Conservation (phyloP, 345 rosid genomes). For the Populus simonii region DNA sequence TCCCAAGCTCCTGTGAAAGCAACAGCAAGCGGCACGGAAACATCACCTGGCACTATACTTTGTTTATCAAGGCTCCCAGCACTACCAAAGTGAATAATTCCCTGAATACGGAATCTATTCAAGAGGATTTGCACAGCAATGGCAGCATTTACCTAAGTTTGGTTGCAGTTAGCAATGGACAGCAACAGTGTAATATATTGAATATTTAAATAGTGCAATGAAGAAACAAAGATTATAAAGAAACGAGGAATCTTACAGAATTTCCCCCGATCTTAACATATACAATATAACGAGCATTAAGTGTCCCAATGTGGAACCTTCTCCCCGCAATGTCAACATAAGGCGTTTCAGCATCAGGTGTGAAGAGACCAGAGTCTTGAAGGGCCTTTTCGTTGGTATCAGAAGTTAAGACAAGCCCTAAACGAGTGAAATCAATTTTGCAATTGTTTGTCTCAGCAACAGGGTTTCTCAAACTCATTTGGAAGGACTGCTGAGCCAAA, state of each 20-base stretch:
- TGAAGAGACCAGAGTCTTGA: background rate
- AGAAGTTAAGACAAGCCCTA: background rate
- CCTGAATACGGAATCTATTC: background rate
- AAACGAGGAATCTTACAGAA: background rate
- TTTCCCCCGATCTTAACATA: background rate
- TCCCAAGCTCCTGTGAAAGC: background rate
- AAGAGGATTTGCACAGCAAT: background rate
- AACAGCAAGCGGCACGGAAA: background rate
- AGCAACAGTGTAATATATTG: background rate
- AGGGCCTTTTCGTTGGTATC: background rate
- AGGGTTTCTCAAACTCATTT: background rate
- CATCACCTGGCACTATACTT: background rate
- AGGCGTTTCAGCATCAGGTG: background rate
- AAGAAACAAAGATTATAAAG: background rate
- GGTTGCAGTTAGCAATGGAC: background rate
- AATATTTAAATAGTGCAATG: too few relatives aligned
- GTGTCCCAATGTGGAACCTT: background rate
- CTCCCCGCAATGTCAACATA: background rate
- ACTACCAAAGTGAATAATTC: slow-evolving; percentile 7
- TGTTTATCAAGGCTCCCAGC: background rate
- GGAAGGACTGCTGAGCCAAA: background rate
- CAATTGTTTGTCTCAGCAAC: too few relatives aligned
- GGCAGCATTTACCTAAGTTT: background rate
- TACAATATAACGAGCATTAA: background rate
- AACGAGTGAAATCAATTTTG: background rate